Base-by-base conservation (phyloP, 2,329 filamentous ascomycete genomes). In the Hymenoscyphus linearis region DNA sequence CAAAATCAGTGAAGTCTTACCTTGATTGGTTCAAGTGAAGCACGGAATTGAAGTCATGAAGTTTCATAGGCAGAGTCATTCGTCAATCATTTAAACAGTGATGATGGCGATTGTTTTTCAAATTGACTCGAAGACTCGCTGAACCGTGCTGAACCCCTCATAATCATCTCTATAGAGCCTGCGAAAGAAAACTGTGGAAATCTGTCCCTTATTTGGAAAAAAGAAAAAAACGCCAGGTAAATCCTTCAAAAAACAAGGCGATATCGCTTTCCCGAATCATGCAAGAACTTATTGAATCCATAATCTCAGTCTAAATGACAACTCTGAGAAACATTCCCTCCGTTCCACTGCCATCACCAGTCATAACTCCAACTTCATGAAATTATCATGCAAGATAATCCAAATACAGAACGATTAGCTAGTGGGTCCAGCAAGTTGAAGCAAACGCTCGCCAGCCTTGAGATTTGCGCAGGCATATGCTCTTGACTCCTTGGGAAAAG, bases 401-500 rank as follows among this genome's bases (percentile, higher is more conserved):
- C 27, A 61, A 63, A 25, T 31, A 61, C 22, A 26, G 4, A 40
- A 52, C 14, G 34, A 40, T 55, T 35, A 14, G 27, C 31, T 58
- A 61, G 52, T 25, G 34, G 50, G 52, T 52, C 67, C 63, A 57
- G 68, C 60, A 60, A 72, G 60, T 34, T 62, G 56, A 40, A 87
- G 74, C 56, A 88, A 74, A 34, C 80, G 78, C 71, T 87, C 81
- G 40, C 85, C 85, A 37, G 80, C 84, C 62, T 79, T 78, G 52
- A 86, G 73, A 71, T 87, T 87, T 64, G 85, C 84, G 68, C 84
- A 85, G 64, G 85, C 82, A 70, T 86, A 87, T 2, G 84, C 85
- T 75, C 85, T 87, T 50, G 84, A 87, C 64, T 90, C 89, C 13
- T 85, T 84, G 1, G 92, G 92, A 69, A 98, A 89, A 27, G 93